phyloP scores from a whole-genome alignment of 352 stramenopile genomes.

The Phytophthora hibernalis region DNA sequence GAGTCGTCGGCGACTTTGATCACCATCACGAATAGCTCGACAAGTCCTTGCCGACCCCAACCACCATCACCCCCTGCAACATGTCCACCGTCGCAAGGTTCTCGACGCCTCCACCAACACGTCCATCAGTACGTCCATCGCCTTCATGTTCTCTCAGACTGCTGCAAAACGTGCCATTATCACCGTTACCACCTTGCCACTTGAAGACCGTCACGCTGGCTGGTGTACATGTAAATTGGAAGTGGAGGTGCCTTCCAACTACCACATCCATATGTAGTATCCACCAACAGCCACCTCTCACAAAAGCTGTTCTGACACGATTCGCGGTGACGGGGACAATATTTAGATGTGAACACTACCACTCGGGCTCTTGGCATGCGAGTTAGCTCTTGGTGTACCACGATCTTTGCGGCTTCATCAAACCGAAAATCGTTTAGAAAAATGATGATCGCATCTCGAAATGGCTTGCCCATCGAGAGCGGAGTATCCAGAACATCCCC shows the following conservation, averaged over 20 bases:
- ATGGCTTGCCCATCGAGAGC: background rate
- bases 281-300: background rate
- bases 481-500: slow-evolving; percentile 2
- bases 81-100: too few species aligned
- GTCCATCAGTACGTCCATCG: too few species aligned
- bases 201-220: too few species aligned
- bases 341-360: slow-evolving; percentile 1
- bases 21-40: too few species aligned
- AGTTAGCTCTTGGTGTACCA: background rate
- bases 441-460: background rate
- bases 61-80: too few species aligned
- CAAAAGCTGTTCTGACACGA: background rate
- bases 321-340: background rate
- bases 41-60: too few species aligned
- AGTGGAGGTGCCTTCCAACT: background rate
- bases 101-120: too few species aligned
- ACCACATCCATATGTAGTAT: background rate
- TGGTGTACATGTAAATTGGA: slow-evolving; percentile 12
- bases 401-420: background rate
- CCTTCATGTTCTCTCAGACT: too few species aligned
- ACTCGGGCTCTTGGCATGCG: slow-evolving; percentile 1
- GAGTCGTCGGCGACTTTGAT: too few species aligned
- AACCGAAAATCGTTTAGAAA: slow-evolving; percentile 15
- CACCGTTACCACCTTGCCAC: too few species aligned
- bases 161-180: too few species aligned